Percentiles rank a stretch among this genome's conserved stretches.
Evolutionary conservation across 768 basidiomycete genomes (phyloP).

Genomic region (Collybia nuda): DNA sequence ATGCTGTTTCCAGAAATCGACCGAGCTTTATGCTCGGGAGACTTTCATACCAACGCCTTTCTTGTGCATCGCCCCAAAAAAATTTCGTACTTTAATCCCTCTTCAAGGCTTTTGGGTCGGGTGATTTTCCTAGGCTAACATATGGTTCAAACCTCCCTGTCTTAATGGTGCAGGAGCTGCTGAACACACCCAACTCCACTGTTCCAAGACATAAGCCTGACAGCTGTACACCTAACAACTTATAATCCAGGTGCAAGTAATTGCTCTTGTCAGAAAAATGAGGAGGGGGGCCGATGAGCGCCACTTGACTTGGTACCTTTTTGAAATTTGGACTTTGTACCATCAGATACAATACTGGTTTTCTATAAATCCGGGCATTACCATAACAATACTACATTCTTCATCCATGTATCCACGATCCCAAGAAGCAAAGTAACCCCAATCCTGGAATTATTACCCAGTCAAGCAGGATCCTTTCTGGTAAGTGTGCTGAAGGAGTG

Average conservation of each 20-base stretch:
- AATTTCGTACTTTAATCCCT: constrained; percentile 47
- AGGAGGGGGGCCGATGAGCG: too few species aligned
- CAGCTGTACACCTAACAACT: constrained; percentile 21
- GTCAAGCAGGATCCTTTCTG: too few species aligned
- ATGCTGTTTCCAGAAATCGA: constrained; percentile 80
- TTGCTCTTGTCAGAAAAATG: background rate
- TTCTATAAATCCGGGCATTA: too few species aligned
- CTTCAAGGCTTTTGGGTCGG: constrained; percentile 10
- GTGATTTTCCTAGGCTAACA: background rate
- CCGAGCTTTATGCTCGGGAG: constrained; percentile 83
- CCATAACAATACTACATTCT: too few species aligned
- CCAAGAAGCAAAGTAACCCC: too few species aligned
- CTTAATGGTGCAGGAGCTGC: constrained; percentile 19
- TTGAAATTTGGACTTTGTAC: too few species aligned
- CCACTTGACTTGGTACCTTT: too few species aligned
- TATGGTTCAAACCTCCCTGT: constrained; percentile 20
- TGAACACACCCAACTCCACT: constrained; percentile 19
- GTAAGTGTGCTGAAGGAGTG: too few species aligned
- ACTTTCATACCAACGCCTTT: constrained; percentile 83
- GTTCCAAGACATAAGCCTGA: constrained; percentile 19
- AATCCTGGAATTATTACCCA: too few species aligned
- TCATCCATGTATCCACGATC: too few species aligned
- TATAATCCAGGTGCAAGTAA: constrained; percentile 2
- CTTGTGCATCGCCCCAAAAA: constrained; percentile 72
- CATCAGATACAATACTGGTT: too few species aligned